Percentiles rank a stretch among this genome's conserved stretches.
These are phyloP conservation scores for Neofusicoccum umdonicola DNA, from an alignment of 2,329 filamentous ascomycete species.

Conservation along the genomic window DNA sequence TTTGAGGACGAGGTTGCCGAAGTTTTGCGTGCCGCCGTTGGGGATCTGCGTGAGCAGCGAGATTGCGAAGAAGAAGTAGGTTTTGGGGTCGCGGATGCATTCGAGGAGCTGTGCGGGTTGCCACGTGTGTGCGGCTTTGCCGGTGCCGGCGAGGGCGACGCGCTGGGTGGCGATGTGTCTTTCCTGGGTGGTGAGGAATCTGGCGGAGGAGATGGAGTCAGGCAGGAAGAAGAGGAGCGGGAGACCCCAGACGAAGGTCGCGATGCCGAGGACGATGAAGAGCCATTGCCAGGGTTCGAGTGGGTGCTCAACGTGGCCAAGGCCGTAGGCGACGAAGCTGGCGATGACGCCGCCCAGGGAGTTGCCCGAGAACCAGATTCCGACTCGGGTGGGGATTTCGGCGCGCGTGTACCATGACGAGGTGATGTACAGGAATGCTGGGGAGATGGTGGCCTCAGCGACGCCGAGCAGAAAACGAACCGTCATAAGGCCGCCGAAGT, in stretches of 20 bases:
- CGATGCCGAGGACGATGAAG: constrained; percentile 46
- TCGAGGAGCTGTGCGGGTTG: constrained; percentile 61
- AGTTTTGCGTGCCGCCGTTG: constrained; percentile 20
- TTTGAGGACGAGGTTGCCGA: constrained; percentile 20
- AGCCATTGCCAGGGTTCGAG: constrained; percentile 47
- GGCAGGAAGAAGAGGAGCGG: constrained; percentile 42
- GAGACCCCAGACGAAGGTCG: constrained; percentile 45
- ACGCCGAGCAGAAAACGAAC: constrained; percentile 32
- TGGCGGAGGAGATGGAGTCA: constrained; percentile 32
- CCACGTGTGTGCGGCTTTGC: constrained; percentile 70
- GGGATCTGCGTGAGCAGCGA: constrained; percentile 17
- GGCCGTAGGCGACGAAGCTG: constrained; percentile 18
- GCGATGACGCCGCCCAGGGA: constrained; percentile 49
- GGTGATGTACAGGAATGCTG: constrained; percentile 28
- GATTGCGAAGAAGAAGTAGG: constrained; percentile 19
- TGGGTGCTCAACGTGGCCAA: constrained; percentile 11
- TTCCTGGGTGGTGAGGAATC: constrained; percentile 23
- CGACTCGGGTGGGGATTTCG: constrained; percentile 46
- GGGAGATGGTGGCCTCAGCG: constrained; percentile 24
- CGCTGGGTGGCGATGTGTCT: constrained; percentile 24
- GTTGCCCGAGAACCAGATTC: constrained; percentile 49
- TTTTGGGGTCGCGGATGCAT: constrained; percentile 26
- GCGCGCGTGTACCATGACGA: constrained; percentile 23
- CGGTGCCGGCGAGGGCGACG: constrained; percentile 35
- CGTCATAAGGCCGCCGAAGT: constrained; percentile 27